Evolutionary conservation across 2,329 filamentous ascomycete species (phyloP), one percentile per base, ranked within the genome.

Genomic region (Cladosporium cucumerinum): DNA sequence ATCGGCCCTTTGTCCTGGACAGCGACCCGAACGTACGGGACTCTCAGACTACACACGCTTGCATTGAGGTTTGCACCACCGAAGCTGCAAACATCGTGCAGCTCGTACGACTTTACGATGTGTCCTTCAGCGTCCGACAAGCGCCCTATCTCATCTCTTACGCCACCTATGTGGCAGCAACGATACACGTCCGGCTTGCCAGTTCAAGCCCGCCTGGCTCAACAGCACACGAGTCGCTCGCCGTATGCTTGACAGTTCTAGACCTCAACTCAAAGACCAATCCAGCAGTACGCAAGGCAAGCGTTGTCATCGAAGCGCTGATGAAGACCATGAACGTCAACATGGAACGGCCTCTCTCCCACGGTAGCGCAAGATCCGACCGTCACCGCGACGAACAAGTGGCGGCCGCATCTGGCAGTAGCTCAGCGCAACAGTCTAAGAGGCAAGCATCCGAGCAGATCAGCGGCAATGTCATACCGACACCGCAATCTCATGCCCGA

Each of bases 141-240:
- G 81, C 83, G 0, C 84, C 83, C 0, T 85, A 85, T 58, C 72
- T 85, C 1, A 78, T 85, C 18, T 83, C 81, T 0, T 86, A 86
- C 68, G 82, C 84, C 0, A 84, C 81, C 0, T 86, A 85, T 64
- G 82, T 84, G 0, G 78, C 79, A 2, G 82, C 82, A 0, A 85
- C 82, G 0, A 84, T 85, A n/a, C 79, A 82, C 57, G 80, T 79
- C 0, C 81, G 82, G 1, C 80, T 82, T 5, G 82, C 83, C 0
- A 81, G 82, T 3, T 79, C 80, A 52, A 77, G 78, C 5, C 74
- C 76, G 5, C 71, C 70, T 0, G 74, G 74, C 0, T 81, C 78
- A 0, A 74, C 77, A 2, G 77, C 80, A 0, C 76, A 80, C 63
- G 64, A 70, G 1, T 75, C 73, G 51, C 73, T 84, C 0, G 74